Conservation (phyloP, 148 eudicot genomes). For the Tetragonia tetragonoides region DNA sequence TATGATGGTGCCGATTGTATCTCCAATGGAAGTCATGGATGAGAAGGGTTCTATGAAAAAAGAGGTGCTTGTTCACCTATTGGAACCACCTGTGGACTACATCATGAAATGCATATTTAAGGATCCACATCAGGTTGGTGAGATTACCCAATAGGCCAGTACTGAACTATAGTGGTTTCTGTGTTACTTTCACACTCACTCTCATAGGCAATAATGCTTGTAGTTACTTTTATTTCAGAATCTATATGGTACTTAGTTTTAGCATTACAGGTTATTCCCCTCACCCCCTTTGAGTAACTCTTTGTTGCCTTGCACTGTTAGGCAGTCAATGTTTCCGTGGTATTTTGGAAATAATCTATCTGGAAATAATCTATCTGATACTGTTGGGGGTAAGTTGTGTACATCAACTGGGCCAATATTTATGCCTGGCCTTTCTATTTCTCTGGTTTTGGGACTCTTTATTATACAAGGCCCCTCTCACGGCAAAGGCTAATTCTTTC, state of each 20-base stretch:
- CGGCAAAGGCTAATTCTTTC: background rate
- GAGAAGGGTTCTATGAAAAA: constrained; percentile 28
- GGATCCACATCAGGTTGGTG: constrained; percentile 47
- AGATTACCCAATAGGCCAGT: background rate
- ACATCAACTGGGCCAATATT: too few relatives aligned
- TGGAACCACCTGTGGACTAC: constrained; percentile 71
- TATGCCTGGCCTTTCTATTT: too few relatives aligned
- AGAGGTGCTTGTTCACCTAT: constrained; percentile 42
- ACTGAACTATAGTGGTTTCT: background rate
- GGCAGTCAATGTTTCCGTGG: too few relatives aligned
- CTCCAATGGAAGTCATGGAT: constrained; percentile 33
- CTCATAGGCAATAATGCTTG: background rate
- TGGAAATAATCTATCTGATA: too few relatives aligned
- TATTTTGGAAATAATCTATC: too few relatives aligned
- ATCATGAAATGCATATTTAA: constrained; percentile 50
- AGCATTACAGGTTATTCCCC: background rate
- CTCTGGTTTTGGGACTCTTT: too few relatives aligned
- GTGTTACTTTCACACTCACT: background rate
- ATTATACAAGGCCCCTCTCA: too few relatives aligned
- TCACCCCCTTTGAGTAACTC: background rate
- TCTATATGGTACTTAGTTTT: background rate
- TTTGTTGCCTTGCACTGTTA: too few relatives aligned
- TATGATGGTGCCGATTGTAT: constrained; percentile 35
- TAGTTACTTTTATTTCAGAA: background rate
- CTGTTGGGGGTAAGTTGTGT: too few relatives aligned